phyloP scores from a whole-genome alignment of 139 green algal genomes.

The Choricystis sp. region DNA sequence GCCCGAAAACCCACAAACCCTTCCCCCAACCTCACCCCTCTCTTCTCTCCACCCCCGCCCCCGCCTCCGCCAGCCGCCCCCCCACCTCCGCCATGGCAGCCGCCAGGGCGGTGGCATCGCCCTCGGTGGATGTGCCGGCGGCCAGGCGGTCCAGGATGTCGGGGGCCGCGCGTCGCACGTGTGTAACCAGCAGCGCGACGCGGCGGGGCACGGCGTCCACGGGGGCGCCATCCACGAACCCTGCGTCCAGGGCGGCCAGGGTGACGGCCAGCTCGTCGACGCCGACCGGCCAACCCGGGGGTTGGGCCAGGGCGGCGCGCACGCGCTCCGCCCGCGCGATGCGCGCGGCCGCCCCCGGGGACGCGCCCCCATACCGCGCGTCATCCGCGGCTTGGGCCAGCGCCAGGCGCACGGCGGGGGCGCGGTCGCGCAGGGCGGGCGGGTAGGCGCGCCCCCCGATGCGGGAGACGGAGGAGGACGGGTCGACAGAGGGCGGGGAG shows the following conservation, averaged over 20 bases:
- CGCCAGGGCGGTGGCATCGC: conserved; percentile 6
- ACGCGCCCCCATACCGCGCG: conserved; percentile 10
- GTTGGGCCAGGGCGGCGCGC: conserved; percentile 28
- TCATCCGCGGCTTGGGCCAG: conserved; percentile 36
- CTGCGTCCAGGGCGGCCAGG: neutral
- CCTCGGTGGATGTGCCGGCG: neutral
- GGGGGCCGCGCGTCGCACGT: neutral
- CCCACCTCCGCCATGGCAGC: neutral
- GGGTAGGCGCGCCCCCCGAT: conserved; percentile 54
- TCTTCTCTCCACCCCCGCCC: neutral
- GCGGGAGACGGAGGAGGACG: conserved; percentile 44
- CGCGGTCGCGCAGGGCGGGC: conserved; percentile 19
- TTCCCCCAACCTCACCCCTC: too few species aligned
- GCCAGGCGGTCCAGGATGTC: neutral
- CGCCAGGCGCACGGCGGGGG: conserved; percentile 36
- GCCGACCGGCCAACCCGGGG: conserved; percentile 15
- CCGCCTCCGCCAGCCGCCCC: neutral
- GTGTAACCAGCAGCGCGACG: neutral
- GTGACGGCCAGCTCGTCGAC: conserved; percentile 25
- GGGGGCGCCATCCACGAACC: conserved; percentile 16
- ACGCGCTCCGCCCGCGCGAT: conserved; percentile 16
- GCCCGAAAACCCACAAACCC: too few species aligned
- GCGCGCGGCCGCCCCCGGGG: neutral
- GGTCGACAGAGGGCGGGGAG: conserved; percentile 23
- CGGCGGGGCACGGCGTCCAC: neutral